Conservation (phyloP, 768 basidiomycete species). For the Pluteus cervinus region DNA sequence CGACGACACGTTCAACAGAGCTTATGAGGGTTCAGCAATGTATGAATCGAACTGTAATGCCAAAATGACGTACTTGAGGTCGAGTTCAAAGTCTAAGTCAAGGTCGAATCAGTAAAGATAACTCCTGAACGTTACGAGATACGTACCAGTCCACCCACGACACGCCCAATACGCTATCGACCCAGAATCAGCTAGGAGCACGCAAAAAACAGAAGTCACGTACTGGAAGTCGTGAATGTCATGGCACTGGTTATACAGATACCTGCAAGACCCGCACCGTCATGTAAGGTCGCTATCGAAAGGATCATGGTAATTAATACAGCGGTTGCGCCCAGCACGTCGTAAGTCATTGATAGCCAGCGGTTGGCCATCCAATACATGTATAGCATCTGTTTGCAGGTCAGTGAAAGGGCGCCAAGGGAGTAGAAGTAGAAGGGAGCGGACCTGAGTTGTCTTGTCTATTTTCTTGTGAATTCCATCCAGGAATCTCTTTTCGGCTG, state of each 20-base stretch:
- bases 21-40: slow-evolving; percentile 27
- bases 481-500: slow-evolving; percentile 73
- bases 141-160: slow-evolving; percentile 40
- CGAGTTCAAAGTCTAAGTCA: slow-evolving; percentile 59
- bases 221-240: slow-evolving; percentile 41
- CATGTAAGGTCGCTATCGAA: slow-evolving; percentile 52
- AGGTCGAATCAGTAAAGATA: slow-evolving; percentile 9
- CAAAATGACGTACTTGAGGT: slow-evolving; percentile 54
- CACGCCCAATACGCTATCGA: slow-evolving; percentile 45
- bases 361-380: slow-evolving; percentile 87
- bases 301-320: slow-evolving; percentile 76
- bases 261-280: slow-evolving; percentile 58
- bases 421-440: slow-evolving; percentile 1
- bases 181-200: slow-evolving; percentile 1
- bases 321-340: slow-evolving; percentile 65
- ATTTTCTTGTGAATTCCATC: slow-evolving; percentile 68
- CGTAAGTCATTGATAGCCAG: slow-evolving; percentile 82
- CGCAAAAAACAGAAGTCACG: neutral
- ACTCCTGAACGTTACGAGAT: neutral
- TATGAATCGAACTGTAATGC: neutral
- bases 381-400: slow-evolving; percentile 64
- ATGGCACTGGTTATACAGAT: slow-evolving; percentile 70
- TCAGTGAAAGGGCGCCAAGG: neutral
- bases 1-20: slow-evolving; percentile 86
- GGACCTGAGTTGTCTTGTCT: slow-evolving; percentile 71